These are phyloP conservation scores for Cladosporium cucumerinum DNA, from an alignment of 2,329 filamentous ascomycete genomes.

Conservation along the genomic window DNA sequence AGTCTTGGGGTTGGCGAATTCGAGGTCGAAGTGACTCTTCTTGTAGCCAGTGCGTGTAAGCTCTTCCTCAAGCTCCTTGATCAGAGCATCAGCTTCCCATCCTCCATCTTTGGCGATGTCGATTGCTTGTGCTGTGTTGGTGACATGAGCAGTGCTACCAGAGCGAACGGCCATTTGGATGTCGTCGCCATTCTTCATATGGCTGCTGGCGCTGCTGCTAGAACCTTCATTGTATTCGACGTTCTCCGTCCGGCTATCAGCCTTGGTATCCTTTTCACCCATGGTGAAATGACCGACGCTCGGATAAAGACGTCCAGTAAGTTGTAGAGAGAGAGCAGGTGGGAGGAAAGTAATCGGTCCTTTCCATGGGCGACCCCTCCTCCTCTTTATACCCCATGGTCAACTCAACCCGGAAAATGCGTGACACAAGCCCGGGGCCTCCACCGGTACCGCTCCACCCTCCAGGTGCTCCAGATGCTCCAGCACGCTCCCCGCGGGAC, in stretches of 20 bases:
- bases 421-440: constrained; percentile 15
- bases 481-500: constrained; percentile 14
- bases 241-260: constrained; percentile 18
- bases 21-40: constrained; percentile 50
- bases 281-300: constrained; percentile 17
- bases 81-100: constrained; percentile 46
- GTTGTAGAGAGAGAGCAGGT: not conserved
- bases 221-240: constrained; percentile 19
- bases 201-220: constrained; percentile 21
- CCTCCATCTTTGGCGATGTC: constrained; percentile 33
- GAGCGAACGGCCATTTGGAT: constrained; percentile 31
- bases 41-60: constrained; percentile 36
- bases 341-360: not conserved
- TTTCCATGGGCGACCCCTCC: not conserved
- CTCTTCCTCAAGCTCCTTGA: constrained; percentile 41
- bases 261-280: constrained; percentile 22
- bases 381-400: constrained; percentile 12
- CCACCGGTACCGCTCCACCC: constrained; percentile 12
- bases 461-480: constrained; percentile 16
- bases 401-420: not conserved
- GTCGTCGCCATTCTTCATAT: constrained; percentile 17
- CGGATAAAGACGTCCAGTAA: not conserved
- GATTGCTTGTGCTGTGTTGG: constrained; percentile 30
- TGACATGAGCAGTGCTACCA: constrained; percentile 29
- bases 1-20: constrained; percentile 59